A percentile compares a stretch with the other conserved stretches of the same genome.
These are phyloP conservation scores for Allium cepa DNA, from an alignment of 106 monocot species.

Conservation along the genomic window DNA sequence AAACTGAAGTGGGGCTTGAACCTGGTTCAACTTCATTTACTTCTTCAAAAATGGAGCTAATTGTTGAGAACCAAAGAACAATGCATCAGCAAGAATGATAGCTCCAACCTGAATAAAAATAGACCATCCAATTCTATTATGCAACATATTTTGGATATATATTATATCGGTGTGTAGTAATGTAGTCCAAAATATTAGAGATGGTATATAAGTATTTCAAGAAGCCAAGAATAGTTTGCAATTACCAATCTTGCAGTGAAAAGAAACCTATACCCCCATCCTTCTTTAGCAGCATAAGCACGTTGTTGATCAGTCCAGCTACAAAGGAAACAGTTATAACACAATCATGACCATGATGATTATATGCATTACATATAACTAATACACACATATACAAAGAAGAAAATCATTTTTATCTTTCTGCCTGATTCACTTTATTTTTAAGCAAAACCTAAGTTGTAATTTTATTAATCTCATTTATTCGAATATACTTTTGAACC, in stretches of 20 bases:
- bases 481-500: no score
- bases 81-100: conserved; percentile 64
- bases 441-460: no score
- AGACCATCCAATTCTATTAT: not conserved
- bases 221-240: not conserved
- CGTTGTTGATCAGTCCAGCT: conserved; percentile 99
- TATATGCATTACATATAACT: not conserved
- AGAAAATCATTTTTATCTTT: no score
- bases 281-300: conserved; percentile 67
- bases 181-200: not conserved
- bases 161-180: not conserved
- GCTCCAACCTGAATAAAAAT: conserved; percentile 42
- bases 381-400: no score
- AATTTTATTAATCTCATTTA: no score
- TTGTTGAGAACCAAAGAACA: conserved; percentile 72
- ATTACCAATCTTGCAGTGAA: conserved; percentile 91
- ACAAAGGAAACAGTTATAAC: conserved; percentile 1
- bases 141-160: not conserved
- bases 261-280: conserved; percentile 74
- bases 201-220: not conserved
- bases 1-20: no score
- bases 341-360: not conserved
- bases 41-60: conserved; percentile 63
- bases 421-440: no score
- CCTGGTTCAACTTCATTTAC: conserved; percentile 2